phyloP scores from a whole-genome alignment of 1,139 yeast genomes.

The Blastobotrys elegans region DNA sequence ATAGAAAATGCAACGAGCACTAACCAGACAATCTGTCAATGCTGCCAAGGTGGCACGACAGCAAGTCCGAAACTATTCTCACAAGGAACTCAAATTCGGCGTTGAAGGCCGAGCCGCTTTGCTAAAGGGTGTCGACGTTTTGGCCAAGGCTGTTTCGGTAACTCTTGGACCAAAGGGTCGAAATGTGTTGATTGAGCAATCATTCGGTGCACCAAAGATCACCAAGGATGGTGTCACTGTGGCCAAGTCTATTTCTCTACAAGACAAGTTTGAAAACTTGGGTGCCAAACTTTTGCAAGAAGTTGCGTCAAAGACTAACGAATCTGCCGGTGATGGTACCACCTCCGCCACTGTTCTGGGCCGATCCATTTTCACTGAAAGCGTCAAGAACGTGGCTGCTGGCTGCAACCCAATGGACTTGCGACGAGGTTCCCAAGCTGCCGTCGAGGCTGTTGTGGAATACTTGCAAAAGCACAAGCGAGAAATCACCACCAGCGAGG shows the following conservation, averaged over 20 bases:
- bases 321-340: slow-evolving; percentile 99
- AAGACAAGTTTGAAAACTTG: slow-evolving; percentile 93
- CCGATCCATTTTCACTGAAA: slow-evolving; percentile 94
- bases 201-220: slow-evolving; percentile 96
- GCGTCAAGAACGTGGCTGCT: slow-evolving; percentile 97
- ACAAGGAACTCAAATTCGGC: slow-evolving; percentile 96
- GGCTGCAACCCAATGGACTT: slow-evolving; percentile 99
- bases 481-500: slow-evolving; percentile 95
- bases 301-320: slow-evolving; percentile 97
- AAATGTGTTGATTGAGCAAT: slow-evolving; percentile 94
- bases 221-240: slow-evolving; percentile 99
- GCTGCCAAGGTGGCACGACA: slow-evolving; percentile 17
- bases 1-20: slow-evolving; percentile 26
- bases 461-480: slow-evolving; percentile 87
- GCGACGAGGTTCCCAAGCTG: slow-evolving; percentile 98
- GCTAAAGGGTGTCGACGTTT: slow-evolving; percentile 89
- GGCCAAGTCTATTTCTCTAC: slow-evolving; percentile 78
- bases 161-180: slow-evolving; percentile 99
- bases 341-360: slow-evolving; percentile 97
- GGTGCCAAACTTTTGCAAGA: slow-evolving; percentile 97
- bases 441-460: slow-evolving; percentile 92
- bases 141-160: slow-evolving; percentile 96
- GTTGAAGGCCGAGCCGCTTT: slow-evolving; percentile 98
- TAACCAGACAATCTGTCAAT: slow-evolving; percentile 25
- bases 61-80: slow-evolving; percentile 44